These are phyloP conservation scores for Pichia scutulata DNA, from an alignment of 805 yeast species.

Conservation along the genomic window DNA sequence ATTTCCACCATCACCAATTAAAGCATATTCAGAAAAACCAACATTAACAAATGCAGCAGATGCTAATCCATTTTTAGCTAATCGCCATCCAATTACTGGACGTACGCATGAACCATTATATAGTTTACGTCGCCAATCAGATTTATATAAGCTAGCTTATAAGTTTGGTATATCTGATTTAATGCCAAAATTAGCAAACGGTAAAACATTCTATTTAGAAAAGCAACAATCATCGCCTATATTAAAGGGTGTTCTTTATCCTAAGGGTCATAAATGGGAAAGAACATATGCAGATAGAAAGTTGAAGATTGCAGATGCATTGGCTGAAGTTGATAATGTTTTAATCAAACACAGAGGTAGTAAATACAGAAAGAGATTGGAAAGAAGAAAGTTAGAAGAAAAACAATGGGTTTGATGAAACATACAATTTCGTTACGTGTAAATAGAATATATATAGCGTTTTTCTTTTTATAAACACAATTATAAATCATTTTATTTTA, in stretches of 20 bases:
- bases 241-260: constrained; percentile 68
- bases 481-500: background rate
- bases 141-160: constrained; percentile 72
- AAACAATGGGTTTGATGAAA: constrained; percentile 30
- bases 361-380: constrained; percentile 37
- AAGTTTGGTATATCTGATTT: constrained; percentile 73
- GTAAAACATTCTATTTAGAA: constrained; percentile 68
- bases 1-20: constrained; percentile 81
- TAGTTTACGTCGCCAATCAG: constrained; percentile 77
- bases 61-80: constrained; percentile 84
- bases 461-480: background rate
- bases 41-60: constrained; percentile 56
- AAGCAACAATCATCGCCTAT: constrained; percentile 62
- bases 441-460: background rate
- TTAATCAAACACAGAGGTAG: constrained; percentile 58
- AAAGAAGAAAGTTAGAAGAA: constrained; percentile 31
- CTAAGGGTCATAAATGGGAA: constrained; percentile 80
- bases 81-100: constrained; percentile 77
- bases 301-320: constrained; percentile 55
- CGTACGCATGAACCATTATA: constrained; percentile 68
- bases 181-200: constrained; percentile 56
- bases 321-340: constrained; percentile 57
- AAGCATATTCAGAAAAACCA: constrained; percentile 55
- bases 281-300: constrained; percentile 53
- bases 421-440: background rate